phyloP scores from a whole-genome alignment of 2,329 filamentous ascomycete species.

The Arthrobotrys conoides region DNA sequence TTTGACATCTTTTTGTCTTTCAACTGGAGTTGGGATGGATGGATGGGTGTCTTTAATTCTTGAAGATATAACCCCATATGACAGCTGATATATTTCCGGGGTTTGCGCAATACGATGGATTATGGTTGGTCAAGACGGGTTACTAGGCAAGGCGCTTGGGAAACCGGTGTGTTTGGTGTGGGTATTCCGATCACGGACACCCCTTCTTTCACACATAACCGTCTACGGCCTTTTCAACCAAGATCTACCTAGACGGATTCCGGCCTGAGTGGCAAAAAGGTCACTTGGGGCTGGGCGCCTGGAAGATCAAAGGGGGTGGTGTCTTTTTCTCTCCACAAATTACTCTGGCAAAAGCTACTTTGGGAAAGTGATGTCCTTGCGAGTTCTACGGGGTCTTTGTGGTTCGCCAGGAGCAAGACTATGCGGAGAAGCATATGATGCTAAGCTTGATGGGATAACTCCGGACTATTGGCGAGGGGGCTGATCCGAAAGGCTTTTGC shows the following conservation, averaged over 20 bases:
- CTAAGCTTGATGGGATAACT: constrained; percentile 46
- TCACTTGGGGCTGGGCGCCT: constrained; percentile 6
- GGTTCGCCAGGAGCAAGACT: neutral
- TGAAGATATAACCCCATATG: constrained; percentile 33
- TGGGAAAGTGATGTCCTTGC: constrained; percentile 22
- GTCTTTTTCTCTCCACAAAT: neutral
- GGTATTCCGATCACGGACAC: no score
- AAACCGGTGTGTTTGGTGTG: constrained; percentile 12
- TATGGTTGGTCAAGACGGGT: constrained; percentile 15
- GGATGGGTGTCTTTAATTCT: constrained; percentile 51
- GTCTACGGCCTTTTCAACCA: constrained; percentile 4
- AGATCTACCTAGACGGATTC: constrained; percentile 39
- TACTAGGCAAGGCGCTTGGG: constrained; percentile 20
- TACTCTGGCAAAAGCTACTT: no score
- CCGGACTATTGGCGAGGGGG: constrained; percentile 38
- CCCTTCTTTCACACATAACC: neutral
- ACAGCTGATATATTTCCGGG: constrained; percentile 18
- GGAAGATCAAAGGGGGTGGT: neutral
- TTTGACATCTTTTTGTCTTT: constrained; percentile 28
- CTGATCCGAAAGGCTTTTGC: constrained; percentile 6
- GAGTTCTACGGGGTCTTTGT: constrained; percentile 1
- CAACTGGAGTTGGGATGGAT: neutral
- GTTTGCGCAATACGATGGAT: constrained; percentile 20
- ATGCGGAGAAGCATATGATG: constrained; percentile 12
- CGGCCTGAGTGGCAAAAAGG: constrained; percentile 31